phyloP scores from a whole-genome alignment of 2,329 filamentous ascomycete species.

The Chrysoporthe deuterocubensis region DNA sequence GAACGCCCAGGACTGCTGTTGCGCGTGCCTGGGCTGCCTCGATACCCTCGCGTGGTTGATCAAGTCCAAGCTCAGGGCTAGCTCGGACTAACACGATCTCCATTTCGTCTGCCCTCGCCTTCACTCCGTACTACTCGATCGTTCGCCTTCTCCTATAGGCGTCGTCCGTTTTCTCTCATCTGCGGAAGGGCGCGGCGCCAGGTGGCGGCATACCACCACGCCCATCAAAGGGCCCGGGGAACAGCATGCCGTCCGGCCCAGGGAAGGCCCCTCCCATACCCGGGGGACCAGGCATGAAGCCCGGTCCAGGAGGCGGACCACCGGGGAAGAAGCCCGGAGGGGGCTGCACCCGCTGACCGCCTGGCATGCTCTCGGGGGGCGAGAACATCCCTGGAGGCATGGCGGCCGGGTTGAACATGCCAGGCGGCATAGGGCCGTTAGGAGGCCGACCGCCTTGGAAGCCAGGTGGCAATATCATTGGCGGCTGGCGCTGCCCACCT shows the following conservation, averaged over 20 bases:
- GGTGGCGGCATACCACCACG: conserved; percentile 44
- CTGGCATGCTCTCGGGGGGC: conserved; percentile 56
- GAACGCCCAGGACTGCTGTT: neutral
- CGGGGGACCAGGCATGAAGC: conserved; percentile 56
- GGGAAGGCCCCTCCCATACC: conserved; percentile 59
- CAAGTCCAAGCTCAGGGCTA: neutral
- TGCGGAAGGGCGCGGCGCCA: conserved; percentile 36
- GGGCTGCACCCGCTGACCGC: conserved; percentile 49
- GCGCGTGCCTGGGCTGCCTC: neutral
- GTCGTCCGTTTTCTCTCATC: neutral
- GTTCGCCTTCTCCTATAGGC: neutral
- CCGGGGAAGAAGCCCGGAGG: conserved; percentile 63
- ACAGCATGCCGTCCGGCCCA: conserved; percentile 54
- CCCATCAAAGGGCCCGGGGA: conserved; percentile 57
- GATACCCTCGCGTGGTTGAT: neutral
- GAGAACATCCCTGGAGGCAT: conserved; percentile 56
- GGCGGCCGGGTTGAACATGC: conserved; percentile 62
- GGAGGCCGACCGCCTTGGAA: conserved; percentile 49
- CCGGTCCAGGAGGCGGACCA: conserved; percentile 42
- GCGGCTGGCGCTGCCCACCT: conserved; percentile 39
- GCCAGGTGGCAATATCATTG: conserved; percentile 62
- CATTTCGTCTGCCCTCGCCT: neutral
- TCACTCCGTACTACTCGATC: neutral
- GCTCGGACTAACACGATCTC: neutral
- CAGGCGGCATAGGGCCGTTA: conserved; percentile 55